A percentile compares a stretch with the other conserved stretches of the same genome.
Evolutionary conservation across 345 rosid species (phyloP).

Genomic region (Chamaenerion angustifolium): DNA sequence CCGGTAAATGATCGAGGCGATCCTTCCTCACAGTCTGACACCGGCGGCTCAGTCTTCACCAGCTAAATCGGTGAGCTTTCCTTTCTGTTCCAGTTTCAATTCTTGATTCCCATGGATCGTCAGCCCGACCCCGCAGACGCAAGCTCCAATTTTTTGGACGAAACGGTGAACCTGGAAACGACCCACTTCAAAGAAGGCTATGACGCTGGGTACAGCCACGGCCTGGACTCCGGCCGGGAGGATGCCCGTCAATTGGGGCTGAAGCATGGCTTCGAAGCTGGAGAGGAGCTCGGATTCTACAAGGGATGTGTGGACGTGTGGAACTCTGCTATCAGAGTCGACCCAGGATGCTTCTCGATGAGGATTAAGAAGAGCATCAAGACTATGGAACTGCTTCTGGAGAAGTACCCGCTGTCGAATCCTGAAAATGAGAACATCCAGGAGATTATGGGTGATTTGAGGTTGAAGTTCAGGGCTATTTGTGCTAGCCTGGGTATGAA

Average conservation of each 20-base stretch:
- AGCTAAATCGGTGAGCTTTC: neutral
- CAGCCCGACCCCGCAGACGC: slow-evolving; percentile 10
- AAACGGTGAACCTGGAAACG: slow-evolving; percentile 42
- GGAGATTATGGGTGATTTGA: slow-evolving; percentile 41
- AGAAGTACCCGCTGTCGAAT: slow-evolving; percentile 37
- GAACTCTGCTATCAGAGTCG: slow-evolving; percentile 37
- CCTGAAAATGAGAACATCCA: slow-evolving; percentile 54
- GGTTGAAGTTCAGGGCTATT: slow-evolving; percentile 52
- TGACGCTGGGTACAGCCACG: slow-evolving; percentile 34
- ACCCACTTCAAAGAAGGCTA: slow-evolving; percentile 53
- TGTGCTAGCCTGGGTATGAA: slow-evolving; percentile 53
- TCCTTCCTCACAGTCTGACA: no score
- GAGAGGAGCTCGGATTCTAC: slow-evolving; percentile 75
- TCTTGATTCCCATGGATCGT: neutral
- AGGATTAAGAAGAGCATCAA: slow-evolving; percentile 42
- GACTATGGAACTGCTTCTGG: slow-evolving; percentile 45
- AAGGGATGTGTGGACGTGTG: slow-evolving; percentile 59
- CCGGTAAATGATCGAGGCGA: no score
- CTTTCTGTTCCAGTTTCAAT: slow-evolving; percentile 10
- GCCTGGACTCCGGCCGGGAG: slow-evolving; percentile 39
- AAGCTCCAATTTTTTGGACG: slow-evolving; percentile 38
- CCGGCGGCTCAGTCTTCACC: no score
- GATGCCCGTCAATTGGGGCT: slow-evolving; percentile 54
- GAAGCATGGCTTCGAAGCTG: slow-evolving; percentile 51
- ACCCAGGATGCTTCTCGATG: slow-evolving; percentile 33